phyloP scores from a whole-genome alignment of 2,329 filamentous ascomycete genomes.

The Aspergillus pseudonomiae region DNA sequence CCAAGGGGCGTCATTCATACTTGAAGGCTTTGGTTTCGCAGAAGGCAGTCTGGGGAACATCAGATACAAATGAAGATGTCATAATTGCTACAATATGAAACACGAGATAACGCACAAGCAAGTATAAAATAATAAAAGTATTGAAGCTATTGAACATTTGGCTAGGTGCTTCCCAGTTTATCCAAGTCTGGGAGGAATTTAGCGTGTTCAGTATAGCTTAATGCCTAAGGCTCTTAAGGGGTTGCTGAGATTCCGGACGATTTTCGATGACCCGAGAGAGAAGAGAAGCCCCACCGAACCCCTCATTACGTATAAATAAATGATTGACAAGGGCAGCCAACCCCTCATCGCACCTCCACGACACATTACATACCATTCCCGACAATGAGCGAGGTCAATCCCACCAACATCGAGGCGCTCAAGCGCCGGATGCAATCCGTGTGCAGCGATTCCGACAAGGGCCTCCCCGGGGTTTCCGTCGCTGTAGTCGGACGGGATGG shows the following conservation, averaged over 20 bases:
- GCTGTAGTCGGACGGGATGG: conserved; percentile 53
- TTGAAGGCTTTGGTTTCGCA: no score
- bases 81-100: no score
- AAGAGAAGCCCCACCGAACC: not conserved
- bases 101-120: no score
- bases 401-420: not conserved
- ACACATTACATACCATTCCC: not conserved
- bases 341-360: not conserved
- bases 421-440: not conserved
- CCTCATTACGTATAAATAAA: not conserved
- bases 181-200: no score
- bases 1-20: rapidly evolving
- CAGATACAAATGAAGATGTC: no score
- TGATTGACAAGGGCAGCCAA: not conserved
- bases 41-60: no score
- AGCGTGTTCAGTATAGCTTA: not conserved
- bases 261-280: not conserved
- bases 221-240: not conserved
- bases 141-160: no score
- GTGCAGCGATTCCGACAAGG: conserved; percentile 36
- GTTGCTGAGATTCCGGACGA: not conserved
- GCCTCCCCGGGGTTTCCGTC: conserved; percentile 51
- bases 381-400: not conserved
- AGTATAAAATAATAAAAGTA: no score
- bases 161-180: no score